phyloP scores from a whole-genome alignment of 78 protist genomes.

The Tieghemostelium lacteum region DNA sequence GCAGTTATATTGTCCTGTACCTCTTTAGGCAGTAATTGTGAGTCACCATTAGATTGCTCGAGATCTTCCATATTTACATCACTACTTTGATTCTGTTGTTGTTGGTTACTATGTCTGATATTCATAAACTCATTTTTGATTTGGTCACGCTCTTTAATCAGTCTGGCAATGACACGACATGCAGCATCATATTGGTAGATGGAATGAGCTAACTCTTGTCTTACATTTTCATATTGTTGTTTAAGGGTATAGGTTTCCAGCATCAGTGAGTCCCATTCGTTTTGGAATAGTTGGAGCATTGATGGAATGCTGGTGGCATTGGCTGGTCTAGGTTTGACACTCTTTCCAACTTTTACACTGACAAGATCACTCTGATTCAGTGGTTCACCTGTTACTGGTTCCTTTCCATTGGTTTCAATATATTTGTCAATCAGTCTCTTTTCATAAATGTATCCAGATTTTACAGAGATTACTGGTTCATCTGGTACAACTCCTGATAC shows the following conservation, averaged over 20 bases:
- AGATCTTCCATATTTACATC: background rate
- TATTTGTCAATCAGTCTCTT: constrained; percentile 88
- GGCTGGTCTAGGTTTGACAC: constrained; percentile 86
- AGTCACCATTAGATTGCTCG: background rate
- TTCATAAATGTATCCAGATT: constrained; percentile 94
- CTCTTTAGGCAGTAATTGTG: background rate
- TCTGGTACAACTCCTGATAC: constrained; percentile 89
- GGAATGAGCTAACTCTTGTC: constrained; percentile 96
- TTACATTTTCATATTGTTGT: constrained; percentile 87
- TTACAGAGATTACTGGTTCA: constrained; percentile 94
- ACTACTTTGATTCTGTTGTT: background rate
- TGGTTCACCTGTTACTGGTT: constrained; percentile 92
- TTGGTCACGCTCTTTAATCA: constrained; percentile 95
- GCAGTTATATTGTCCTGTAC: constrained; percentile 7
- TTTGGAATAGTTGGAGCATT: constrained; percentile 92
- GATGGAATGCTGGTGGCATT: constrained; percentile 91
- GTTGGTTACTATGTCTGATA: background rate
- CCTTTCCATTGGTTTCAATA: constrained; percentile 82
- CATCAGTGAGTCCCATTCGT: constrained; percentile 98
- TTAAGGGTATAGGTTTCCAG: constrained; percentile 92
- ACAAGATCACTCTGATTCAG: constrained; percentile 88
- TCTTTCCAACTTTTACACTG: constrained; percentile 34
- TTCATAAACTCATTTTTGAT: constrained; percentile 81
- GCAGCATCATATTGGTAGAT: constrained; percentile 99
- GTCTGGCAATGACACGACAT: constrained; percentile 98